phyloP scores from a whole-genome alignment of 768 basidiomycete species.

The Cytidiella melzeri region DNA sequence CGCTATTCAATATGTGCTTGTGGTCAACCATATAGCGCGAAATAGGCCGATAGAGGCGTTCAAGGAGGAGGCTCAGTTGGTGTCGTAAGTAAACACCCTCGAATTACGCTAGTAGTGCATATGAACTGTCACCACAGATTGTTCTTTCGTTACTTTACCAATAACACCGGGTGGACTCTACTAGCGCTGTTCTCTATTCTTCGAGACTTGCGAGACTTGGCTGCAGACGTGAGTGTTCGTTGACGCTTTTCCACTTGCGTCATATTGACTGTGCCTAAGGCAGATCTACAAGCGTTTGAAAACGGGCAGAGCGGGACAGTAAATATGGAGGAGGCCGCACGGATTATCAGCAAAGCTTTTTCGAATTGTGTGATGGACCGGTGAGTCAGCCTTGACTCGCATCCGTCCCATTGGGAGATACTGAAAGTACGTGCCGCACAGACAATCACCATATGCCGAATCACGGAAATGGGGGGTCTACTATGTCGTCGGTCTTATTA shows the following conservation, averaged over 20 bases:
- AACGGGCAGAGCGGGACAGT: slow-evolving; percentile 22
- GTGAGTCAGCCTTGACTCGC: slow-evolving; percentile 30
- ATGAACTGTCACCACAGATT: slow-evolving; percentile 33
- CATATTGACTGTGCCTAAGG: slow-evolving; percentile 29
- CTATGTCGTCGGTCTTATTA: slow-evolving; percentile 81
- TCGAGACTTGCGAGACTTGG: slow-evolving; percentile 77
- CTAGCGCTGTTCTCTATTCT: slow-evolving; percentile 78
- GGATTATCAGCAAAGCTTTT: slow-evolving; percentile 85
- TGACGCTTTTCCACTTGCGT: background rate
- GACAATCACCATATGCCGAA: slow-evolving; percentile 63
- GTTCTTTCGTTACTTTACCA: slow-evolving; percentile 75
- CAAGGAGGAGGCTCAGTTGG: slow-evolving; percentile 70
- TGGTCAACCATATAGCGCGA: slow-evolving; percentile 64
- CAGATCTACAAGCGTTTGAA: slow-evolving; percentile 46
- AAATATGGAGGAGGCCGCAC: slow-evolving; percentile 81
- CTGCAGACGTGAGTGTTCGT: slow-evolving; percentile 58
- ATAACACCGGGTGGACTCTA: slow-evolving; percentile 82
- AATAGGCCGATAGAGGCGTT: slow-evolving; percentile 68
- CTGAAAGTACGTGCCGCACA: no score
- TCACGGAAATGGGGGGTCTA: slow-evolving; percentile 90
- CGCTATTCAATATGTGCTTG: slow-evolving; percentile 74
- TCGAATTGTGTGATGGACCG: slow-evolving; percentile 83
- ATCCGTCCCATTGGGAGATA: no score
- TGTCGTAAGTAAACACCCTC: slow-evolving; percentile 53
- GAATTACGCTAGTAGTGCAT: background rate